Base-by-base conservation (phyloP, 768 basidiomycete genomes). In the Podaxis rugospora region DNA sequence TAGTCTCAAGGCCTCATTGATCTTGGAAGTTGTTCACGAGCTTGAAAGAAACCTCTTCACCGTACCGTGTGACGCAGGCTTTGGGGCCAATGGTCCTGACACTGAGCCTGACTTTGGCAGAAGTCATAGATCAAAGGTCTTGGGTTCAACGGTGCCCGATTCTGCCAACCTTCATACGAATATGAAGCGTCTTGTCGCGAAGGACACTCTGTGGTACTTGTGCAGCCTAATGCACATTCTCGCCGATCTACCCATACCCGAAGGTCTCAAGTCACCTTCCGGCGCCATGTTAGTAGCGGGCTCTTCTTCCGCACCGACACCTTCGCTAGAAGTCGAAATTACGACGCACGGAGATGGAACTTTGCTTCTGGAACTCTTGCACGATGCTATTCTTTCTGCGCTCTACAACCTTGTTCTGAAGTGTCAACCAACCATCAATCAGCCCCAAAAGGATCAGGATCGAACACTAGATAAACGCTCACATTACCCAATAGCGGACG, bases 181-280 rank as follows among this genome's bases (percentile, higher is more conserved):
- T 56, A 69, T 80, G 59, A 68, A 66, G 63, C 72, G 69, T 46
- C 74, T 84, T 32, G 78, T 75, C 21, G 72, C 70, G 47, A 83
- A 83, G 62, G 83, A 85, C 63, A 64, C 80, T 25, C 51, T 80
- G 10, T 85, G 83, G 83, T 84, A 81, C 69, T 70, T 83, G 32
- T 84, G 82, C 66, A 73, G 72, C 40, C 62, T 77, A 50, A 68
- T 83, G 32, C 79, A 80, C 61, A 61, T 72, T 57, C 61, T 79
- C 37, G 72, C 75, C 36, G 62, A 57, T 25, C 65, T 64, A 54
- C 58, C 53, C 37, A 50, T 37, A n/a, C 49, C 52, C 18, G 51
- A 53, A 59, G 39, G 50, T 21, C 14, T 32, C 37, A 52, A 59
- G 37, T 28, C 25, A 10, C 25, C 50, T 14, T 21, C 42, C 59